A percentile compares a stretch with the other conserved stretches of the same genome.
Conservation (phyloP, 2,329 filamentous ascomycete genomes). For the Ramularia endophylla region DNA sequence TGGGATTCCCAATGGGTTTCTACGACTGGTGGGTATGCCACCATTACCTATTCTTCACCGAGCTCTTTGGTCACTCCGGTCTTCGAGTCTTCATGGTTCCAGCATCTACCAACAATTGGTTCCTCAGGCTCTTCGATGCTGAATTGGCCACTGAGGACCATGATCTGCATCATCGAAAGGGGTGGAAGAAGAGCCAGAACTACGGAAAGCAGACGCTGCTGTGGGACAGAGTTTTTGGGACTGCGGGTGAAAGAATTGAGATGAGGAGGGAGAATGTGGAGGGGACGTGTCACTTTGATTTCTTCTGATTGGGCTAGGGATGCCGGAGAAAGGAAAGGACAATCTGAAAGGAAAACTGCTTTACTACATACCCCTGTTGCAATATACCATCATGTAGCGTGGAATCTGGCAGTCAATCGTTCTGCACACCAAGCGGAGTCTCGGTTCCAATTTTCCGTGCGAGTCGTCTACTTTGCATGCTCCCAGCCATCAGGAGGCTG, state of each 20-base stretch:
- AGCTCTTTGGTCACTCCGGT: slow-evolving; percentile 37
- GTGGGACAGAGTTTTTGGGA: slow-evolving; percentile 35
- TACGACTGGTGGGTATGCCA: slow-evolving; percentile 45
- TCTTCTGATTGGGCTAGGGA: too few relatives aligned
- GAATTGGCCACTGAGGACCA: slow-evolving; percentile 40
- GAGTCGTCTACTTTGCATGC: too few relatives aligned
- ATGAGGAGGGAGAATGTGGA: slow-evolving; percentile 14
- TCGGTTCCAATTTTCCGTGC: too few relatives aligned
- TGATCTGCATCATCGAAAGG: slow-evolving; percentile 36
- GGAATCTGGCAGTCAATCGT: too few relatives aligned
- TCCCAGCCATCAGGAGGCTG: too few relatives aligned
- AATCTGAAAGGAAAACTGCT: too few relatives aligned
- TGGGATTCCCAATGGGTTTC: slow-evolving; percentile 41
- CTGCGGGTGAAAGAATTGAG: slow-evolving; percentile 33
- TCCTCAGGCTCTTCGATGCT: slow-evolving; percentile 21
- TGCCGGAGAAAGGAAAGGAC: too few relatives aligned
- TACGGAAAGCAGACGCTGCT: slow-evolving; percentile 38
- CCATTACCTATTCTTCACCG: slow-evolving; percentile 38
- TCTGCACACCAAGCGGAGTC: too few relatives aligned
- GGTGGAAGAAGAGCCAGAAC: slow-evolving; percentile 34
- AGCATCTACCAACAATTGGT: slow-evolving; percentile 33
- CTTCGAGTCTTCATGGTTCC: slow-evolving; percentile 33
- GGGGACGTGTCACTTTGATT: too few relatives aligned
- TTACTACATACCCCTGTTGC: too few relatives aligned
- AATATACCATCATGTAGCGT: too few relatives aligned